phyloP scores from a whole-genome alignment of 2,329 filamentous ascomycete genomes.

The Lecanicillium sp. region DNA sequence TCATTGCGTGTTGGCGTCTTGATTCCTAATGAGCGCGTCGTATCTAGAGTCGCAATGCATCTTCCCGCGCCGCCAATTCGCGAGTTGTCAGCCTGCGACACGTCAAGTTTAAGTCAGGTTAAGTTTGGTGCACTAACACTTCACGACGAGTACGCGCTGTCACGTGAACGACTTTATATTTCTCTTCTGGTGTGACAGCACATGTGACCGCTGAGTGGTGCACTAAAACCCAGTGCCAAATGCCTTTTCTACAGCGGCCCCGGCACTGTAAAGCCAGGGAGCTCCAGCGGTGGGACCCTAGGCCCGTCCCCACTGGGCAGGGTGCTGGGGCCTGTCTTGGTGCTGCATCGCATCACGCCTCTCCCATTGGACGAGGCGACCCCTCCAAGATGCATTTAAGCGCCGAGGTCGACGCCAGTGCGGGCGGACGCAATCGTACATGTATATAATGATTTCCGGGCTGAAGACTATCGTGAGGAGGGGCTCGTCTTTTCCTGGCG shows the following conservation, averaged over 20 bases:
- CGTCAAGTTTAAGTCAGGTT: background rate
- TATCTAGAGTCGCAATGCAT: conserved; percentile 5
- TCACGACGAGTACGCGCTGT: conserved; percentile 11
- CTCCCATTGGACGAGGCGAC: conserved; percentile 16
- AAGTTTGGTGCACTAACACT: background rate
- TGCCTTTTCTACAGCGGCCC: no score
- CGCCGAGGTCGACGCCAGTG: conserved; percentile 24
- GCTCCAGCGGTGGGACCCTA: background rate
- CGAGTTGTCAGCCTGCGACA: background rate
- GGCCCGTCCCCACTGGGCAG: background rate
- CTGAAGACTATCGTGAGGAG: conserved; percentile 18
- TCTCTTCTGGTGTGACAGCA: no score
- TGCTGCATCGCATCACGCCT: conserved; percentile 19
- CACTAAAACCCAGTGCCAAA: no score
- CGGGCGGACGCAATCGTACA: conserved; percentile 6
- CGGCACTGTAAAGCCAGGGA: background rate
- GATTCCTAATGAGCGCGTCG: background rate
- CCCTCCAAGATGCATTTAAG: conserved; percentile 21
- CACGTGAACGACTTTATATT: conserved; percentile 8
- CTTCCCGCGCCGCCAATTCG: background rate
- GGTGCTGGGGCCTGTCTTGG: background rate
- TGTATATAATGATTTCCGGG: conserved; percentile 12
- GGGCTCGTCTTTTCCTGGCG: background rate
- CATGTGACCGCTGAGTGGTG: no score
- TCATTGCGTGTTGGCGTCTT: background rate